Percentiles rank a stretch among this genome's conserved stretches.
These are phyloP conservation scores for Prunus mira DNA, from an alignment of 306 rosid species.

Conservation along the genomic window DNA sequence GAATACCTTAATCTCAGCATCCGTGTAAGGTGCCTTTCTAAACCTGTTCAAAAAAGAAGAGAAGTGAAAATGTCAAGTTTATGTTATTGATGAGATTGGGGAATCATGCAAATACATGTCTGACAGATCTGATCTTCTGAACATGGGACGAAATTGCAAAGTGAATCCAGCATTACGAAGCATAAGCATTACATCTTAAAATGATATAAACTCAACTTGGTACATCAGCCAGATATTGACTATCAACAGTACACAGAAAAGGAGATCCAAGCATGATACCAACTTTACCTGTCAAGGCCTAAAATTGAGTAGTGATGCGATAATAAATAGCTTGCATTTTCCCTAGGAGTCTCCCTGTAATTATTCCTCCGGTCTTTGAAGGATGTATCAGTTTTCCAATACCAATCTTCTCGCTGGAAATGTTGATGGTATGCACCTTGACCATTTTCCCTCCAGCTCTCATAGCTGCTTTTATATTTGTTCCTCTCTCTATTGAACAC, in stretches of 20 bases:
- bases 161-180: neutral
- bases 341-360: slow-evolving; percentile 65
- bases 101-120: slow-evolving; percentile 13
- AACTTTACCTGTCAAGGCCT: slow-evolving; percentile 92
- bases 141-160: neutral
- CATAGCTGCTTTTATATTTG: slow-evolving; percentile 65
- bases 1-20: slow-evolving; percentile 86
- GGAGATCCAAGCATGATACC: neutral
- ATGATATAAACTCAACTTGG: neutral
- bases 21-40: slow-evolving; percentile 75
- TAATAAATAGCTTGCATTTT: slow-evolving; percentile 53
- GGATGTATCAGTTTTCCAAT: slow-evolving; percentile 84
- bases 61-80: neutral
- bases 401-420: slow-evolving; percentile 95
- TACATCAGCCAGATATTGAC: neutral
- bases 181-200: neutral
- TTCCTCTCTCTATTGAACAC: slow-evolving; percentile 97
- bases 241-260: neutral
- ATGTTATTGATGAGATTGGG: neutral
- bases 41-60: slow-evolving; percentile 51
- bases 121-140: neutral
- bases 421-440: slow-evolving; percentile 62
- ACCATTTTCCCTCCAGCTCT: slow-evolving; percentile 81
- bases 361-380: slow-evolving; percentile 55
- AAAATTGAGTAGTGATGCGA: slow-evolving; percentile 91